Evolutionary conservation across 345 rosid genomes (phyloP).

Genomic region (Raphanus raphanistrum): DNA sequence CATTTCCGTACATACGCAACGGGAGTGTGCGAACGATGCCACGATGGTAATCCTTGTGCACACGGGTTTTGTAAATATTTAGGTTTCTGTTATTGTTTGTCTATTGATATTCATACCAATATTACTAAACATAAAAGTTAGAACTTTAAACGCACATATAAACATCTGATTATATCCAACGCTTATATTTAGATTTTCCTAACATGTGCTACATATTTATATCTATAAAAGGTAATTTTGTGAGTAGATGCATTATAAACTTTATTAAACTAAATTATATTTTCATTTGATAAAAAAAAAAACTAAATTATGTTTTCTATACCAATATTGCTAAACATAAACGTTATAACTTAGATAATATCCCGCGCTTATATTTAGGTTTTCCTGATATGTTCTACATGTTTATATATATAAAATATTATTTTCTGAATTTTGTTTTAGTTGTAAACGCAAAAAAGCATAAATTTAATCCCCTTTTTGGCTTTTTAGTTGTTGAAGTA

Average conservation of each 20-base stretch:
- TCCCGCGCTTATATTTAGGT: background rate
- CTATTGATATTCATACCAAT: background rate
- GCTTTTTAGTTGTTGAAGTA: background rate
- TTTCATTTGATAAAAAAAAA: too few relatives aligned
- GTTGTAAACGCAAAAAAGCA: background rate
- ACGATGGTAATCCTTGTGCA: background rate
- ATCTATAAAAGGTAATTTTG: too few relatives aligned
- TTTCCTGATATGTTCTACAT: background rate
- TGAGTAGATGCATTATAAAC: too few relatives aligned
- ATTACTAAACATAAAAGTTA: background rate
- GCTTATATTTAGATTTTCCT: too few relatives aligned
- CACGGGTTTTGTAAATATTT: background rate
- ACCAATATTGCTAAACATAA: too few relatives aligned
- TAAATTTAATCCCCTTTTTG: too few relatives aligned
- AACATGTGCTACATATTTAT: too few relatives aligned
- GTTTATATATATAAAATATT: too few relatives aligned
- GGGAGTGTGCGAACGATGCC: background rate
- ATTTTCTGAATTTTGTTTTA: background rate
- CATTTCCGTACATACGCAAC: slow-evolving; percentile 15
- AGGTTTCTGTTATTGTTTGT: background rate
- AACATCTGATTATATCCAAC: background rate
- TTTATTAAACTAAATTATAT: too few relatives aligned
- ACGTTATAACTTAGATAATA: too few relatives aligned
- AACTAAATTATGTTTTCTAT: too few relatives aligned
- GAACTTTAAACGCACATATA: background rate